Base-by-base conservation (phyloP, 768 basidiomycete species). In the Exsudoporus frostii region DNA sequence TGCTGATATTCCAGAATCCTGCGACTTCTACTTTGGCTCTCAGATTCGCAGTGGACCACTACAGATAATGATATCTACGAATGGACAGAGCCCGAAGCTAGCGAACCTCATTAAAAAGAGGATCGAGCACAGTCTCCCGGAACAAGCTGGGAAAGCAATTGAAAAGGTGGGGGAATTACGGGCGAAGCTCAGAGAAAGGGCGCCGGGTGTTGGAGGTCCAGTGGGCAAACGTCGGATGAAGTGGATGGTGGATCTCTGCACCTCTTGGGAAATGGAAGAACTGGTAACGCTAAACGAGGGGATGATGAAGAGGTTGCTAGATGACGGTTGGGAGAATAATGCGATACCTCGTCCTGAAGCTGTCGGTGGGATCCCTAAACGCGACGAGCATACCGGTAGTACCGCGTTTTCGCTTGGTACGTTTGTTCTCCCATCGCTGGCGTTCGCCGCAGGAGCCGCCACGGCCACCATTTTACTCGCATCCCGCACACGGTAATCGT, bases 1-100 rank as follows among this genome's bases (percentile, higher is more conserved):
- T 55, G 97, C 97, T 36, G 96, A 99, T 73, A 88, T 98, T 54
- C 97, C 97, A 3, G 84, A 90, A 40, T 82, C 86, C 39, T 99
- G 97, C 77, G 96, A 99, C 72, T 99, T 99, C 66, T 98, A 95
- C 76, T 99, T 98, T 73, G 97, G 97, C 45, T 89, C 92, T 4
- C 90, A 92, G 68, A 84, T 98, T 54, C 86, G 92, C 29, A 80
- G 85, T 55, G 95, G 96, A 1, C 91, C 95, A 0, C 74, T 99
- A 22, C 94, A 97, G 71, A 84, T 99, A 58, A 88, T 98, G 89
- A 85, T 99, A 47, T 95, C 92, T 17, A 98, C 97, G 4, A 91
- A 91, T 55, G 97, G 97, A 30, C 85, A 90, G 61, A 90, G 92
- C 13, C 97, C 97, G 2, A 86, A 90, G 65, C 78, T 98, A 65